Conservation (phyloP, 2,329 filamentous ascomycete species). For the Aspergillus candidus region DNA sequence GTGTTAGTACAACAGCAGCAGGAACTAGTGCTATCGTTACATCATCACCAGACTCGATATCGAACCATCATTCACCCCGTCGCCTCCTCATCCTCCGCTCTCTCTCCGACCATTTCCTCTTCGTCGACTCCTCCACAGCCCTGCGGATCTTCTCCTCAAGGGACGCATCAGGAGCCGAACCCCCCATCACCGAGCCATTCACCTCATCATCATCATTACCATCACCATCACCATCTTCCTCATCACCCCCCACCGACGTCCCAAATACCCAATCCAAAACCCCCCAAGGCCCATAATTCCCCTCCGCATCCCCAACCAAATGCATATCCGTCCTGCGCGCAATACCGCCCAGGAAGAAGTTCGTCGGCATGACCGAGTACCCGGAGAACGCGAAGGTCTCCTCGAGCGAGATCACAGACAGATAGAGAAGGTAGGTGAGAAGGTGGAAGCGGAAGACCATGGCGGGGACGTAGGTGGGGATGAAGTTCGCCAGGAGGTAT, state of each 20-base stretch:
- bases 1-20: not conserved
- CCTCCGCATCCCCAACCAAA: constrained; percentile 42
- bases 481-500: constrained; percentile 49
- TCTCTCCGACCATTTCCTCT: constrained; percentile 19
- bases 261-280: constrained; percentile 42
- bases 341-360: constrained; percentile 53
- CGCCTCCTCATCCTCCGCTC: constrained; percentile 12
- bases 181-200: too few species aligned
- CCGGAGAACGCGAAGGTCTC: constrained; percentile 57
- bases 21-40: not conserved
- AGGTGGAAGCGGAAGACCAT: constrained; percentile 55
- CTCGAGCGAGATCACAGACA: constrained; percentile 52
- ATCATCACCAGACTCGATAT: not conserved
- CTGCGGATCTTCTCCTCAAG: constrained; percentile 27
- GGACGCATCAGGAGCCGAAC: too few species aligned
- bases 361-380: constrained; percentile 53
- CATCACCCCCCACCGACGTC: constrained; percentile 38
- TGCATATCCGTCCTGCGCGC: constrained; percentile 53
- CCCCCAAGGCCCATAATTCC: constrained; percentile 43
- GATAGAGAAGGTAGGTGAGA: constrained; percentile 52
- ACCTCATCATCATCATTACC: too few species aligned
- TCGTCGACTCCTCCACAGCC: constrained; percentile 27
- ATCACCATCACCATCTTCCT: constrained; percentile 34
- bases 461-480: constrained; percentile 54
- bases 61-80: constrained; percentile 5